Conservation (phyloP, 768 basidiomycete genomes). For the Clavaria fumosa region DNA sequence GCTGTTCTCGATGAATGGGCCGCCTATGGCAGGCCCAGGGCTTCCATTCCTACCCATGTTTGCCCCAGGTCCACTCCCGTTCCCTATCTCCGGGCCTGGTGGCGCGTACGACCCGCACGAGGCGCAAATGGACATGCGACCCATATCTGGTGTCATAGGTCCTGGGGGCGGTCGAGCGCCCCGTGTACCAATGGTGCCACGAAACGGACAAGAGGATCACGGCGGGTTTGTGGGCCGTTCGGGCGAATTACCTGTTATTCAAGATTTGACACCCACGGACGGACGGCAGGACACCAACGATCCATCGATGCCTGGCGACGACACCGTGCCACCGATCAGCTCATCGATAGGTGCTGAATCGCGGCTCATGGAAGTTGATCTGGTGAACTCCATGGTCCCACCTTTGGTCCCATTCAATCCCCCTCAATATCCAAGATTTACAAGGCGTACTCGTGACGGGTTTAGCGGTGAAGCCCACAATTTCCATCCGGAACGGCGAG, state of each 20-base stretch:
- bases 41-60: slow-evolving; percentile 67
- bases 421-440: slow-evolving; percentile 20
- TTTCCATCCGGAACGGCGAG: slow-evolving; percentile 51
- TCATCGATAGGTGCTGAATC: slow-evolving; percentile 10
- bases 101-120: slow-evolving; percentile 65
- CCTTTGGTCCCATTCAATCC: slow-evolving; percentile 21
- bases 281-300: slow-evolving; percentile 3
- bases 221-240: slow-evolving; percentile 27
- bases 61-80: slow-evolving; percentile 36
- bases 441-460: slow-evolving; percentile 36
- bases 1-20: slow-evolving; percentile 40
- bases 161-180: slow-evolving; percentile 25
- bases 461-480: slow-evolving; percentile 50
- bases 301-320: neutral
- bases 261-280: slow-evolving; percentile 55
- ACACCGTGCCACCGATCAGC: too few species aligned
- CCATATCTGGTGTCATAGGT: slow-evolving; percentile 15
- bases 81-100: slow-evolving; percentile 26
- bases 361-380: slow-evolving; percentile 17
- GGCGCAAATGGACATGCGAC: slow-evolving; percentile 67
- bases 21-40: slow-evolving; percentile 21
- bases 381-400: slow-evolving; percentile 18
- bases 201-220: slow-evolving; percentile 19
- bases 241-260: slow-evolving; percentile 71
- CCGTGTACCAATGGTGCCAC: slow-evolving; percentile 43